Percentiles rank a stretch among this genome's conserved stretches.
Evolutionary conservation across 139 green algal species (phyloP).

Genomic region (Chlamydomonas schloesseri): DNA sequence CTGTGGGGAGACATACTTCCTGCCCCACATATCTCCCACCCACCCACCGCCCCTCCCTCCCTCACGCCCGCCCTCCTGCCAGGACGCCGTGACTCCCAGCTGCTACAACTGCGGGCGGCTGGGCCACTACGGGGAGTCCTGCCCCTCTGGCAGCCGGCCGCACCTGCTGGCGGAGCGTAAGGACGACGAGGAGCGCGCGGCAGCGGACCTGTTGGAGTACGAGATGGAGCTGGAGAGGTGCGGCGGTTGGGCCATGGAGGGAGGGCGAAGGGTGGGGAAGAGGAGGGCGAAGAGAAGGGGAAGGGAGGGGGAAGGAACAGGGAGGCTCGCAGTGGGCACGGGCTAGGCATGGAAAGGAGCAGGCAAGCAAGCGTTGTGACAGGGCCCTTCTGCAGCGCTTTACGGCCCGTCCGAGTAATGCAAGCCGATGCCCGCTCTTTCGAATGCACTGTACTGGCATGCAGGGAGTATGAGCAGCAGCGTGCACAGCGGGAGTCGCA

Average conservation of each 20-base stretch:
- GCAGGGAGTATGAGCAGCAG: constrained; percentile 31
- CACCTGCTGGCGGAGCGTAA: constrained; percentile 61
- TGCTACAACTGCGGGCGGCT: constrained; percentile 76
- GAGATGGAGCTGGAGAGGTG: constrained; percentile 30
- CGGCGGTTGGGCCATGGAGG: neutral
- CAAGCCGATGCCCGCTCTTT: no score
- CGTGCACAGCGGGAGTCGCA: neutral
- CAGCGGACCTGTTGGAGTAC: constrained; percentile 26
- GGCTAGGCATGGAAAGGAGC: no score
- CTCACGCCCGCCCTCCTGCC: constrained; percentile 18
- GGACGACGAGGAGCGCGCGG: constrained; percentile 43
- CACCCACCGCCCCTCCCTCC: neutral
- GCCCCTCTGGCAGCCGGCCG: constrained; percentile 44
- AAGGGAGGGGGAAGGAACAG: neutral
- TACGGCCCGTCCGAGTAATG: no score
- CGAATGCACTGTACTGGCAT: no score
- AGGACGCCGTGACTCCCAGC: constrained; percentile 21
- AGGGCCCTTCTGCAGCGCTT: no score
- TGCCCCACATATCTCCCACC: no score
- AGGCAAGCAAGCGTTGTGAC: no score
- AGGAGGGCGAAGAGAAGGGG: neutral
- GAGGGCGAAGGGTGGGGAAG: neutral
- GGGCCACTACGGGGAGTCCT: constrained; percentile 67
- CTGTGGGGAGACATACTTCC: no score
- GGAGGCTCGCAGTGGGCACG: no score